Conservation (phyloP, 176 grass and related monocot species). For the Carex pumila region DNA sequence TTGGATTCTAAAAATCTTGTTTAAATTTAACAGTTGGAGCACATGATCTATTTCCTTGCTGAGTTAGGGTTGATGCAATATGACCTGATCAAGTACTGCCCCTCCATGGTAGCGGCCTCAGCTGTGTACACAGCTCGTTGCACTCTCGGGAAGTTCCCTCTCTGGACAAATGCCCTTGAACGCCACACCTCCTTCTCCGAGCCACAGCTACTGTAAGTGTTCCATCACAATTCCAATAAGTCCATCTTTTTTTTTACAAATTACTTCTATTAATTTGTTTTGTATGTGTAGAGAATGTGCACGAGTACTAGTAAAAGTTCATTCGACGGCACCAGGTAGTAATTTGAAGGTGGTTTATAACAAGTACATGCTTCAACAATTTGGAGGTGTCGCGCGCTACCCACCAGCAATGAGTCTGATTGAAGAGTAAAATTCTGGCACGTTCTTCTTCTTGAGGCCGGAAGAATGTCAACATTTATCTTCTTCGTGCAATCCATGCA, state of each 20-base stretch:
- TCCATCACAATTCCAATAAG: neutral
- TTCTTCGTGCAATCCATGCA: neutral
- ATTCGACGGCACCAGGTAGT: constrained; percentile 32
- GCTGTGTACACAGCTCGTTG: constrained; percentile 69
- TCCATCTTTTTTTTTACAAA: neutral
- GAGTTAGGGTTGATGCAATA: constrained; percentile 76
- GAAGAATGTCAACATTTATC: neutral
- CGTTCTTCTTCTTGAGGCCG: neutral
- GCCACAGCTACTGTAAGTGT: constrained; percentile 52
- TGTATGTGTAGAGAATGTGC: constrained; percentile 38
- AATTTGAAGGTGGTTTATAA: constrained; percentile 68
- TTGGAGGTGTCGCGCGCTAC: neutral
- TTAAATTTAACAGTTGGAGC: constrained; percentile 57
- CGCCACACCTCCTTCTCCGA: constrained; percentile 63
- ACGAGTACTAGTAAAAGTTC: constrained; percentile 44
- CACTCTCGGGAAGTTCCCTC: constrained; percentile 56
- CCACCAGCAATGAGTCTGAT: constrained; percentile 2
- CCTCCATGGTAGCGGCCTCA: constrained; percentile 67
- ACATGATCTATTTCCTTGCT: constrained; percentile 81
- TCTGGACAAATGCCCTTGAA: constrained; percentile 77
- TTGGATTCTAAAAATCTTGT: neutral
- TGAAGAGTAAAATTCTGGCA: neutral
- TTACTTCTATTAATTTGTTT: neutral
- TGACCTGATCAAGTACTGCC: constrained; percentile 32
- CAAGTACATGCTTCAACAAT: constrained; percentile 53